phyloP scores from a whole-genome alignment of 2,329 filamentous ascomycete genomes.

The Hypoxylon rubiginosum region DNA sequence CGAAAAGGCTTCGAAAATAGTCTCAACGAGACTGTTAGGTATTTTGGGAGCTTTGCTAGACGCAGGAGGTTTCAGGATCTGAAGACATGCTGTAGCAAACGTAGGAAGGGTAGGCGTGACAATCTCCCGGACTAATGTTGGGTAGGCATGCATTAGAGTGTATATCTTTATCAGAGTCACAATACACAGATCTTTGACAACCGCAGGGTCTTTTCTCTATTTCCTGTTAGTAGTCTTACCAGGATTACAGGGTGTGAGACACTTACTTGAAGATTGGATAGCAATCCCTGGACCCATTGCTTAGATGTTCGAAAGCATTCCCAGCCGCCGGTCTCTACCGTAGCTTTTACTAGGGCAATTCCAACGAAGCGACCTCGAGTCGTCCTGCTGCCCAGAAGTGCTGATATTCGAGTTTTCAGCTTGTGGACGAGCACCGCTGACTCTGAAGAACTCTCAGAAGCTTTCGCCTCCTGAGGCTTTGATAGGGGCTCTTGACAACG shows the following conservation, averaged over 20 bases:
- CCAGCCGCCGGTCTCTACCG: slow-evolving; percentile 86
- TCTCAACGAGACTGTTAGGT: slow-evolving; percentile 69
- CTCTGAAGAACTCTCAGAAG: slow-evolving; percentile 74
- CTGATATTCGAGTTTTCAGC: slow-evolving; percentile 81
- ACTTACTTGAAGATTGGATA: slow-evolving; percentile 78
- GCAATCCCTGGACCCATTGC: slow-evolving; percentile 81
- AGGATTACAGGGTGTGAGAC: neutral
- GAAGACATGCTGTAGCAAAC: slow-evolving; percentile 80
- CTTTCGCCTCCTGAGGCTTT: slow-evolving; percentile 69
- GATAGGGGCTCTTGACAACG: slow-evolving; percentile 74
- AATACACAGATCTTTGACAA: slow-evolving; percentile 81
- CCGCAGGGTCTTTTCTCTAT: slow-evolving; percentile 81
- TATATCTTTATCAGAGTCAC: slow-evolving; percentile 87
- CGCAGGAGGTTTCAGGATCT: slow-evolving; percentile 67
- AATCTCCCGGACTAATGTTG: slow-evolving; percentile 87
- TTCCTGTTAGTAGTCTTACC: slow-evolving; percentile 13
- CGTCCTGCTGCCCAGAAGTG: slow-evolving; percentile 82
- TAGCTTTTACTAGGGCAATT: slow-evolving; percentile 82
- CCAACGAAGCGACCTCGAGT: slow-evolving; percentile 82
- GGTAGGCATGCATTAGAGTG: slow-evolving; percentile 83
- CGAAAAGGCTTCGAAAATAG: slow-evolving; percentile 78
- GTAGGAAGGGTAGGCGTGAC: slow-evolving; percentile 83
- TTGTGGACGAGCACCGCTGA: slow-evolving; percentile 81
- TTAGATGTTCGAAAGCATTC: slow-evolving; percentile 80
- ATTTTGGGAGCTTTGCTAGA: slow-evolving; percentile 57